Evolutionary conservation across 805 yeast species (phyloP).

Genomic region (Myxozyma udenii): DNA sequence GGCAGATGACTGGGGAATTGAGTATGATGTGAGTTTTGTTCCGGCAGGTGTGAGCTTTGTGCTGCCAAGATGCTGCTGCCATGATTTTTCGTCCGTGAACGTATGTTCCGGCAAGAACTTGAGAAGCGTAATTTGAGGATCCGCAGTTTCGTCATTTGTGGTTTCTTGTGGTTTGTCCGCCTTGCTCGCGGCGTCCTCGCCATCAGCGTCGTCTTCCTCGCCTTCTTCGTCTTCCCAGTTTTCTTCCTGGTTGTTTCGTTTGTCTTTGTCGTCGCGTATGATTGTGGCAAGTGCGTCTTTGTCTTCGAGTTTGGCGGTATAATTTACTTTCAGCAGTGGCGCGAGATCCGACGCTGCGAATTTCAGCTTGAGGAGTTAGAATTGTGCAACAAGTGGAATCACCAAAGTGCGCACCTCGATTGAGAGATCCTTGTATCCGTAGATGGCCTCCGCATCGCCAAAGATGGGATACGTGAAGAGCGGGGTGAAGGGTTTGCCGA

Average conservation of each 20-base stretch:
- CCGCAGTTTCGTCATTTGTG: constrained; percentile 32
- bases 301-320: constrained; percentile 46
- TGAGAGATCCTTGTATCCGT: constrained; percentile 71
- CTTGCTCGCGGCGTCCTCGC: constrained; percentile 1
- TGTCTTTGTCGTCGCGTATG: constrained; percentile 11
- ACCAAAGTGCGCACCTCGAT: constrained; percentile 45
- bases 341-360: constrained; percentile 72
- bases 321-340: constrained; percentile 67
- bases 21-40: constrained; percentile 38
- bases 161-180: not conserved
- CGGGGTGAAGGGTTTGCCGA: constrained; percentile 55
- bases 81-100: constrained; percentile 59
- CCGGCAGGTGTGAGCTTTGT: constrained; percentile 29
- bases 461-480: constrained; percentile 86
- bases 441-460: constrained; percentile 86
- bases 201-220: constrained; percentile 3
- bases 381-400: not conserved
- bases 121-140: constrained; percentile 54
- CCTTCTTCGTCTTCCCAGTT: constrained; percentile 20
- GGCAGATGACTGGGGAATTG: constrained; percentile 37
- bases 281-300: constrained; percentile 10
- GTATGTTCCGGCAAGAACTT: constrained; percentile 61
- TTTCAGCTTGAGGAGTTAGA: constrained; percentile 40
- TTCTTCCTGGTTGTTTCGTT: constrained; percentile 9
- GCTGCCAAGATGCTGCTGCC: constrained; percentile 43